phyloP scores from a whole-genome alignment of 345 rosid genomes.

The Hibiscus tridactylites region DNA sequence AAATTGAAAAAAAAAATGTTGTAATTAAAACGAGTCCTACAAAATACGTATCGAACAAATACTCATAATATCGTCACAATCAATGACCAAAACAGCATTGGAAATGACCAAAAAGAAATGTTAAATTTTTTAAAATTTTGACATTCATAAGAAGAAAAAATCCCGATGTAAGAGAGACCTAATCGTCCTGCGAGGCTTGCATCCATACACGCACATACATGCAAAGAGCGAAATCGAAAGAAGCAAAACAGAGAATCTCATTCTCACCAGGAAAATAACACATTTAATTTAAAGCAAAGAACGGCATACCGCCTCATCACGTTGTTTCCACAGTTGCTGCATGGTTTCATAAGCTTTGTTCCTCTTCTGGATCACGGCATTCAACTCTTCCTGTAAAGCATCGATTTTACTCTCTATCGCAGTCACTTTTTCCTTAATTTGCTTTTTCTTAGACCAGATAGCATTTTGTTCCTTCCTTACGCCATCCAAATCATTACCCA shows the following conservation, averaged over 20 bases:
- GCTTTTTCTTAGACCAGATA: conserved; percentile 44
- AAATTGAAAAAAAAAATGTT: background rate
- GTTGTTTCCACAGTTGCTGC: conserved; percentile 50
- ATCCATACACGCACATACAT: background rate
- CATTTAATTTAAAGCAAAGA: background rate
- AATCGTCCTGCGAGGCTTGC: background rate
- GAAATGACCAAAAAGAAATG: background rate
- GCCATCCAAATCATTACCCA: conserved; percentile 84
- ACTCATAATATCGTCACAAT: background rate
- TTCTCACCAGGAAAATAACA: background rate
- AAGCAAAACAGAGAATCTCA: background rate
- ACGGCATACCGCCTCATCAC: conserved; percentile 59
- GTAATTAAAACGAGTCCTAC: background rate
- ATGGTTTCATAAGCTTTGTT: conserved; percentile 50
- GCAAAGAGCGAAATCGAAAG: background rate
- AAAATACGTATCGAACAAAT: background rate
- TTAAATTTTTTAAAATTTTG: background rate
- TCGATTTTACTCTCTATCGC: conserved; percentile 52
- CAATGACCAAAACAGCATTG: background rate
- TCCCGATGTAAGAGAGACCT: background rate
- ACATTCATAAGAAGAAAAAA: background rate
- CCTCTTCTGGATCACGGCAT: conserved; percentile 42
- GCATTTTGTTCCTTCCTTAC: conserved; percentile 84
- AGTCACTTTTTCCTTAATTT: conserved; percentile 47
- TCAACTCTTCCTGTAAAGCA: conserved; percentile 47